A percentile compares a stretch with the other conserved stretches of the same genome.
Conservation (phyloP, 345 rosid genomes). For the Brassica incana region DNA sequence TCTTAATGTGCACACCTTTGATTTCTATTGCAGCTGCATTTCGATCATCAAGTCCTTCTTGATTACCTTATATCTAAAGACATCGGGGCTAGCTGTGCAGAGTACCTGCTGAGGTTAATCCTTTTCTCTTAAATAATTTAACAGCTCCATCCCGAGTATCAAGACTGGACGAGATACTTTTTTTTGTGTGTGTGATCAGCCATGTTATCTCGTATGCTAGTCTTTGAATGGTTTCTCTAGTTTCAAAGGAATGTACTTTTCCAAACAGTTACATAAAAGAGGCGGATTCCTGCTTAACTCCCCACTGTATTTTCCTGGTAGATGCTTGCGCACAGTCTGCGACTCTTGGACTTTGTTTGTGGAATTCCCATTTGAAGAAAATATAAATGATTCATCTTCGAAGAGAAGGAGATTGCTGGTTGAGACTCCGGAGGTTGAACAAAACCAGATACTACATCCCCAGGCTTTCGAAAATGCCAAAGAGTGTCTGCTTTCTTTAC, state of each 20-base stretch:
- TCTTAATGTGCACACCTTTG: neutral
- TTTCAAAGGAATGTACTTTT: neutral
- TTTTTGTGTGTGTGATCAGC: conserved; percentile 3
- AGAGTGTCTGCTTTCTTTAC: conserved; percentile 75
- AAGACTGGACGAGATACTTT: conserved; percentile 10
- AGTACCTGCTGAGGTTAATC: conserved; percentile 73
- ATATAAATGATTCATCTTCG: conserved; percentile 33
- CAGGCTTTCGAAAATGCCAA: conserved; percentile 54
- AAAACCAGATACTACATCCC: conserved; percentile 14
- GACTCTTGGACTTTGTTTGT: conserved; percentile 60
- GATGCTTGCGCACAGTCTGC: conserved; percentile 63
- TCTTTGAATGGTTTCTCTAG: conserved; percentile 1
- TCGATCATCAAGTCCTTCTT: conserved; percentile 92
- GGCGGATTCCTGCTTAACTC: conserved; percentile 12
- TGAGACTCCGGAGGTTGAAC: conserved; percentile 25
- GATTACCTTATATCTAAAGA: conserved; percentile 95
- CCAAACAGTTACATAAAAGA: neutral
- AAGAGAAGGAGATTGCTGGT: conserved; percentile 55
- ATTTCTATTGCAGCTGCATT: conserved; percentile 59
- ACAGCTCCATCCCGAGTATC: conserved; percentile 1
- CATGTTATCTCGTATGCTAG: conserved; percentile 19
- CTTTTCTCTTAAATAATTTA: conserved; percentile 2
- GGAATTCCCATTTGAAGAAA: conserved; percentile 43
- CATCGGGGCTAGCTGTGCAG: conserved; percentile 70
- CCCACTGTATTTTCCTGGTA: conserved; percentile 29